Base-by-base conservation (phyloP, 2,329 filamentous ascomycete genomes). In the Aureobasidium sp. region DNA sequence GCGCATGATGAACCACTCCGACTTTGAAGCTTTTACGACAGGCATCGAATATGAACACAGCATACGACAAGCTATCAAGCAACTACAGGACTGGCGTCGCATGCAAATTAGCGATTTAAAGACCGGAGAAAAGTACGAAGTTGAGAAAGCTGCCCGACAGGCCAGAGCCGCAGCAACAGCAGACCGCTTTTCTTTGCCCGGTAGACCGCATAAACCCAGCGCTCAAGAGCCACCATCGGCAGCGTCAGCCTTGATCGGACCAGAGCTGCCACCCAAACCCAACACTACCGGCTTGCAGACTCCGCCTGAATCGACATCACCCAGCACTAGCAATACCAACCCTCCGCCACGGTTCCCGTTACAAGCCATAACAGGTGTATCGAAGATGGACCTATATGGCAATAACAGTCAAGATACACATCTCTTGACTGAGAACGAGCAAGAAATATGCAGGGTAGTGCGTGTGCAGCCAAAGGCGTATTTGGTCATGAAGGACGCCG, bases 391-490 rank as follows among this genome's bases (percentile, higher is more conserved):
- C 58, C 81, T 95, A 63, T 87, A 84, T 62, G 87, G 87, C 67
- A 89, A 96, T 61, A 88, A 85, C 39, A 86, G 89, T 0, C 83
- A 89, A 0, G 94, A 97, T 72, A 76, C 93, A 31, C 94, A 97
- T 69, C 83, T 99, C 0, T 79, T 99, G 47, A 90, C 89, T 0
- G 82, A 86, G 0, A 91, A 95, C 66, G 94, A 99, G 74, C 80
- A 85, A 5, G 90, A 96, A 70, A 78, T 99, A 0, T 99, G 94
- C 77, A 89, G 90, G 68, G 82, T 88, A 44, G 82, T 96, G 15
- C 85, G 91, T 45, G 78, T 99, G 58, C 89, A 94, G 74, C 94
- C 94, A 0, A 99, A 99, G 77, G 90, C 94, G 1, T 99, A 97
- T 73, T 76, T 97, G 5, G 91, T 91, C 71, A 91, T 97, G 75